These are phyloP conservation scores for Blastomyces emzantsi DNA, from an alignment of 2,329 filamentous ascomycete genomes.

Conservation along the genomic window DNA sequence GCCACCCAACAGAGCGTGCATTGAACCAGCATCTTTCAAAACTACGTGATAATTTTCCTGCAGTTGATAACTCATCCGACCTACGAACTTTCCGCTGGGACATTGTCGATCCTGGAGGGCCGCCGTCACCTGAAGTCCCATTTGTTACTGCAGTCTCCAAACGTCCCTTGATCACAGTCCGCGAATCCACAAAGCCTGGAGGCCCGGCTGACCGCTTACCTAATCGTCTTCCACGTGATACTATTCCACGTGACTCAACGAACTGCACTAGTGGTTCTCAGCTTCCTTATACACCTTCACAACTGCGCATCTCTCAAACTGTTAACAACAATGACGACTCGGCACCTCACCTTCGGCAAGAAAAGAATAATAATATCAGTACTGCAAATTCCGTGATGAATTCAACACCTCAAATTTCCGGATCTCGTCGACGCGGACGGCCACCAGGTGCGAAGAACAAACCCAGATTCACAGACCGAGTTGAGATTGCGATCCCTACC, in stretches of 20 bases:
- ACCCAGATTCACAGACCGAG: slow-evolving; percentile 10
- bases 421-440: slow-evolving; percentile 20
- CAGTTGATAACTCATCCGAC: slow-evolving; percentile 42
- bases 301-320: slow-evolving; percentile 9
- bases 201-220: neutral
- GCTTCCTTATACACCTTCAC: slow-evolving; percentile 3
- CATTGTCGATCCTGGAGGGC: slow-evolving; percentile 49
- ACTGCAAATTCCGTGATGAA: neutral
- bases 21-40: slow-evolving; percentile 52
- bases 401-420: slow-evolving; percentile 8
- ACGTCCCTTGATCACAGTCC: slow-evolving; percentile 18
- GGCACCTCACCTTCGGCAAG: neutral
- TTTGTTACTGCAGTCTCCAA: slow-evolving; percentile 20
- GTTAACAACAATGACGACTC: slow-evolving; percentile 2
- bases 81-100: slow-evolving; percentile 54
- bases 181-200: neutral
- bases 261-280: neutral
- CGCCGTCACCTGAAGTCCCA: slow-evolving; percentile 26
- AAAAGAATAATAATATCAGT: neutral
- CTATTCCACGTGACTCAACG: slow-evolving; percentile 11
- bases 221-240: slow-evolving; percentile 13
- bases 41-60: slow-evolving; percentile 35
- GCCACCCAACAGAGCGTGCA: slow-evolving; percentile 50
- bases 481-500: slow-evolving; percentile 19
- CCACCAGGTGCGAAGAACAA: slow-evolving; percentile 27